Conservation (phyloP, 1,284 basidiomycete species). For the Trichosporon inkin region DNA sequence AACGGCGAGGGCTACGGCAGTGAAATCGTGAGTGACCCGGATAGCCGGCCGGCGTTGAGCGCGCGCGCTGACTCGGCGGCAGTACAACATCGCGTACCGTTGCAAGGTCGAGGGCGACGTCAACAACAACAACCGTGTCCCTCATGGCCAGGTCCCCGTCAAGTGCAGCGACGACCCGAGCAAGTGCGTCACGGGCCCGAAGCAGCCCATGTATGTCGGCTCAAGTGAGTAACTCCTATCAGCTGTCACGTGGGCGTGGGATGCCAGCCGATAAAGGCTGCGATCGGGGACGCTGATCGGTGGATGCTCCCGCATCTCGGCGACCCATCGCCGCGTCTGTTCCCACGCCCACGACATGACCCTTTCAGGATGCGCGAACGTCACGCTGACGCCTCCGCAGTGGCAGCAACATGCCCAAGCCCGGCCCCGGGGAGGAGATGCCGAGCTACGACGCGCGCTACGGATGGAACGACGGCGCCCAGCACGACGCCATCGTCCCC, state of each 20-base stretch:
- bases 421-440: neutral
- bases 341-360: neutral
- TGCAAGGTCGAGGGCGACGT: constrained; percentile 59
- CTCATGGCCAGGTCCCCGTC: constrained; percentile 49
- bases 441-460: constrained; percentile 12
- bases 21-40: constrained; percentile 18
- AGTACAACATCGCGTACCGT: constrained; percentile 69
- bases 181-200: constrained; percentile 38
- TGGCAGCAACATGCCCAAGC: constrained; percentile 16
- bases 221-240: constrained; percentile 11
- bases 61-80: neutral
- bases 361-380: neutral
- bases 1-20: constrained; percentile 20
- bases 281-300: neutral
- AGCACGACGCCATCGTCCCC: constrained; percentile 12
- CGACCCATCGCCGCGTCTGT: neutral
- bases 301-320: neutral
- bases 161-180: constrained; percentile 34
- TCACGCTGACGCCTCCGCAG: constrained; percentile 6
- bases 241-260: neutral
- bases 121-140: constrained; percentile 37
- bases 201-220: constrained; percentile 21
- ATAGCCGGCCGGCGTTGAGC: neutral
- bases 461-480: constrained; percentile 19
- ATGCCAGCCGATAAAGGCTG: neutral